Evolutionary conservation across 768 basidiomycete genomes (phyloP).

Genomic region (Termitomyces sp.): DNA sequence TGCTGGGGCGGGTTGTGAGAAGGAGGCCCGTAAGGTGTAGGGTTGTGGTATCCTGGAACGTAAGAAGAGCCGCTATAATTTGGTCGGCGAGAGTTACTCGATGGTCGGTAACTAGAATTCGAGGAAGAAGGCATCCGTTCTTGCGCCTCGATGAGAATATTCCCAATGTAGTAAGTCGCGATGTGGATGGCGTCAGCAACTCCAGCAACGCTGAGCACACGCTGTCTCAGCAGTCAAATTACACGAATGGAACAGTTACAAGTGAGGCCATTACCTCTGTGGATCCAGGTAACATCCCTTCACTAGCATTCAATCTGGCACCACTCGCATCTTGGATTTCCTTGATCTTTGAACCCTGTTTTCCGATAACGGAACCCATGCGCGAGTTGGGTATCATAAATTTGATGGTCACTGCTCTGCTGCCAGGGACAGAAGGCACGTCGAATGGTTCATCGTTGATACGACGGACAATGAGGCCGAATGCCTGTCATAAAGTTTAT

Average conservation of each 20-base stretch:
- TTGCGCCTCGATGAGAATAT: conserved; percentile 91
- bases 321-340: conserved; percentile 99
- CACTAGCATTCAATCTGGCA: conserved; percentile 92
- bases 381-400: conserved; percentile 99
- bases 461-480: conserved; percentile 95
- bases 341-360: conserved; percentile 96
- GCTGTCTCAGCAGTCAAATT: conserved; percentile 40
- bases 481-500: conserved; percentile 57
- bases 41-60: conserved; percentile 58
- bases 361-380: conserved; percentile 99
- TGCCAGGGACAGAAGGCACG: conserved; percentile 94
- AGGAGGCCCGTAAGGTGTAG: conserved; percentile 37
- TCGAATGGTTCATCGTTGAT: conserved; percentile 99
- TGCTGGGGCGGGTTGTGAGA: conserved; percentile 63
- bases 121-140: conserved; percentile 72
- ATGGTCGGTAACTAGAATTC: conserved; percentile 64
- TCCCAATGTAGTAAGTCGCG: conserved; percentile 98
- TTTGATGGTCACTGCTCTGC: conserved; percentile 97
- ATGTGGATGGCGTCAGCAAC: conserved; percentile 99
- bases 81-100: conserved; percentile 45
- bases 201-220: conserved; percentile 95
- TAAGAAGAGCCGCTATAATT: conserved; percentile 54
- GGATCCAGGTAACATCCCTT: conserved; percentile 98
- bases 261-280: conserved; percentile 68
- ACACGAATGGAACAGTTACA: neutral